These are phyloP conservation scores for Pneumocystis wakefieldiae DNA, from an alignment of 1,139 yeast genomes.

Conservation along the genomic window DNA sequence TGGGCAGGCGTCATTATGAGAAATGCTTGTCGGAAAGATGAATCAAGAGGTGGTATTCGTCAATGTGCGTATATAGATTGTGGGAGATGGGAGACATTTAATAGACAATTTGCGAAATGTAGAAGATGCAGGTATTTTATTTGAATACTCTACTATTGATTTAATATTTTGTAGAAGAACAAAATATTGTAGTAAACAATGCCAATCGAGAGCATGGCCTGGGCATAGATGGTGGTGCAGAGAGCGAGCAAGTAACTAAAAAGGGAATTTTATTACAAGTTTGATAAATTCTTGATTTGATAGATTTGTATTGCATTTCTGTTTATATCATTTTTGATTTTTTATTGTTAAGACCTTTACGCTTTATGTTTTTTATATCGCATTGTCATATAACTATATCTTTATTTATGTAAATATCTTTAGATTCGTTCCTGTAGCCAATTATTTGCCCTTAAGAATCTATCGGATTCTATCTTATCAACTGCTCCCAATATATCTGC, in stretches of 20 bases:
- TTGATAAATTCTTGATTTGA: not conserved
- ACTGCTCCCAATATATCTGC: slow-evolving; percentile 28
- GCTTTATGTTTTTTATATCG: not conserved
- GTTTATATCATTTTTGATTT: not conserved
- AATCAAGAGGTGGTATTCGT: slow-evolving; percentile 70
- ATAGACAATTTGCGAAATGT: slow-evolving; percentile 88
- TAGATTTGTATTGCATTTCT: not conserved
- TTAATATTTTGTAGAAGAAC: slow-evolving; percentile 34
- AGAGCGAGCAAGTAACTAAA: not conserved
- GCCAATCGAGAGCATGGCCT: slow-evolving; percentile 85
- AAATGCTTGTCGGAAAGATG: slow-evolving; percentile 85
- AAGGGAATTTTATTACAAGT: not conserved
- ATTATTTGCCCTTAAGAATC: slow-evolving; percentile 31
- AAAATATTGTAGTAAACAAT: slow-evolving; percentile 81
- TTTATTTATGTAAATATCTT: not conserved
- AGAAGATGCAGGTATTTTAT: slow-evolving; percentile 51
- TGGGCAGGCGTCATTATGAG: slow-evolving; percentile 98
- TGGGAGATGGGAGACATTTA: slow-evolving; percentile 88
- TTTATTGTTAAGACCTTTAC: not conserved
- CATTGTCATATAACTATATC: not conserved
- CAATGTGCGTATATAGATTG: slow-evolving; percentile 91
- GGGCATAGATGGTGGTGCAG: slow-evolving; percentile 92
- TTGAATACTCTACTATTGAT: not conserved
- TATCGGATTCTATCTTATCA: slow-evolving; percentile 24
- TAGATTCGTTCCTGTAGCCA: slow-evolving; percentile 23